Evolutionary conservation across 1,284 basidiomycete species (phyloP), one percentile per base, ranked within the genome.

Genomic region (Nidula niveotomentosa): DNA sequence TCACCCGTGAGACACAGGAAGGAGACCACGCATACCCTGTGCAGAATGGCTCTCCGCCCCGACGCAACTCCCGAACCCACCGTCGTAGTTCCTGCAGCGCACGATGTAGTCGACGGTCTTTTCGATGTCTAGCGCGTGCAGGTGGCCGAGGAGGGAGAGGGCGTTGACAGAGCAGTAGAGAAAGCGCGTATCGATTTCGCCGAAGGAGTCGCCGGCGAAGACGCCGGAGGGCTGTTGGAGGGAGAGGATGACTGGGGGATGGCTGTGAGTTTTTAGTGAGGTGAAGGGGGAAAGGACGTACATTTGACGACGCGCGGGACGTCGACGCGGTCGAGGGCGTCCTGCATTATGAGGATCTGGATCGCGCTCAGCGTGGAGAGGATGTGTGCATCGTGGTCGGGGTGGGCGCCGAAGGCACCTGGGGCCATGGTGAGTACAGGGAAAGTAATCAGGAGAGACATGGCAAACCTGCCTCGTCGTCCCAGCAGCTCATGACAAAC

Each of bases 401-500:
- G 95, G 68, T 96, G 91, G 9, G 94, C 89, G 1, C 94, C 93
- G 63, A 98, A 99, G 6, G 80, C 94, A 48, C 96, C 95, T 94
- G 63, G 5, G 5, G 5, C 5, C 30, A 30, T 30, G 30, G 30
- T 30, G 30, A 30, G 5, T 5, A 30, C 30, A 30, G 30, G 1
- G 30, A 4, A 30, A 5, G 6, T 6, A 30, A 30, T 30, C 5
- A 57, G 18, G 36, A 45, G n/a, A 41, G 39, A 41, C 49, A 55
- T 54, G 56, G 69, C 82, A 64, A 62, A 93, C 94, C 96, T 72
- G 83, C 83, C 71, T 91, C 84, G 9, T 94, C 87, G 64, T 96
- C 90, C 93, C 94, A 99, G 71, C 96, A 99, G 61, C 84, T 88
- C 84, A 95, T 83, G 37, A 98, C 94, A 70, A 93, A 99, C 6